phyloP scores from a whole-genome alignment of 1,284 basidiomycete species.

The Pseudozyma tsukubaensis region DNA sequence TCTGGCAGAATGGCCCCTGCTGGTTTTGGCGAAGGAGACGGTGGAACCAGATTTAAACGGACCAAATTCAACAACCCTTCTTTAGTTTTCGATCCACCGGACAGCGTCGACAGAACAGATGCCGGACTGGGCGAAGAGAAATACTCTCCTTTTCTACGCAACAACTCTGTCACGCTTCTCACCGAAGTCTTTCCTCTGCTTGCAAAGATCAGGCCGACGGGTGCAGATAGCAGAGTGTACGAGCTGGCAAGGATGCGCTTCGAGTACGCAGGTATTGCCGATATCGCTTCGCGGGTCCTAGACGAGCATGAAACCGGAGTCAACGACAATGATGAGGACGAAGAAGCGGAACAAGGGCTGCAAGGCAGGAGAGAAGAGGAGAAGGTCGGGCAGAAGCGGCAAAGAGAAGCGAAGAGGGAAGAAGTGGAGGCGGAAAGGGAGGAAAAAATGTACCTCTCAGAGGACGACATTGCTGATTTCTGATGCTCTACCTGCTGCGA shows the following conservation, averaged over 20 bases:
- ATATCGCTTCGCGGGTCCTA: constrained; percentile 24
- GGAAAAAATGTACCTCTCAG: constrained; percentile 27
- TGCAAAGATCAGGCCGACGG: constrained; percentile 29
- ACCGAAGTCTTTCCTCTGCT: constrained; percentile 45
- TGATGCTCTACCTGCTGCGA: not conserved
- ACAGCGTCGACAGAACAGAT: constrained; percentile 18
- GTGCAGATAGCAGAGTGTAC: constrained; percentile 6
- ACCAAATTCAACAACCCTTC: constrained; percentile 17
- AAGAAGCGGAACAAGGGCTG: not conserved
- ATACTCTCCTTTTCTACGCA: constrained; percentile 5
- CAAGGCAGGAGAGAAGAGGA: not conserved
- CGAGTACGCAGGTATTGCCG: constrained; percentile 39
- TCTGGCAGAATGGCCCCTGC: not conserved
- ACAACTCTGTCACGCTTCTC: constrained; percentile 22
- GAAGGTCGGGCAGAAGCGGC: not conserved
- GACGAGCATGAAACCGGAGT: constrained; percentile 40
- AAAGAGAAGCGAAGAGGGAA: constrained; percentile 1
- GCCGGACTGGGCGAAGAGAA: constrained; percentile 24
- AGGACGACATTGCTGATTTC: constrained; percentile 49
- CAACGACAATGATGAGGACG: constrained; percentile 9
- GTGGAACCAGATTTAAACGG: constrained; percentile 8
- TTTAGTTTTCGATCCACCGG: not conserved
- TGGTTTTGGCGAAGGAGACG: not conserved
- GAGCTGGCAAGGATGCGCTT: constrained; percentile 34
- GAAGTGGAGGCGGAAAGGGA: constrained; percentile 14